Evolutionary conservation across 192 early-diverging fungal genomes (phyloP).

Genomic region (Funneliformis mosseae): DNA sequence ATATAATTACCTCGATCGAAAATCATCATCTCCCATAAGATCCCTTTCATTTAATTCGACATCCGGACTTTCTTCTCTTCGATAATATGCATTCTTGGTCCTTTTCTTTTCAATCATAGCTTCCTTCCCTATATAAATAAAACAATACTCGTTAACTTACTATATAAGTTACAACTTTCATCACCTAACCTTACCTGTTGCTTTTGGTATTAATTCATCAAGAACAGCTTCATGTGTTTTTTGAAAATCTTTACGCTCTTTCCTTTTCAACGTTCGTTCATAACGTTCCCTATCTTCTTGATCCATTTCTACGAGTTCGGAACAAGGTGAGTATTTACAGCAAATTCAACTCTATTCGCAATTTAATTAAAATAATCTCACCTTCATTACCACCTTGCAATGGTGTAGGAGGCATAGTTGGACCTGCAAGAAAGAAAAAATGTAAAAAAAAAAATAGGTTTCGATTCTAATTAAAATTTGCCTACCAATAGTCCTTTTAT

Average conservation of each 20-base stretch:
- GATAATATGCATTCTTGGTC: constrained; percentile 60
- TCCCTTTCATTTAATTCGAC: constrained; percentile 62
- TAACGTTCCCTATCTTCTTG: constrained; percentile 52
- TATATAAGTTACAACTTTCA: not conserved
- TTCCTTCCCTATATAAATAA: constrained; percentile 47
- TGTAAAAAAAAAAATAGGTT: not conserved
- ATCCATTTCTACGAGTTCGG: constrained; percentile 42
- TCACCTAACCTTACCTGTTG: constrained; percentile 45
- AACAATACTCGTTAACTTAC: not conserved
- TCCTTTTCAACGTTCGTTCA: constrained; percentile 39
- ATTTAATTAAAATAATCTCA: not conserved
- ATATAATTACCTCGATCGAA: constrained; percentile 37
- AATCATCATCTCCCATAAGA: constrained; percentile 62
- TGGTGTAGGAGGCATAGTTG: constrained; percentile 12
- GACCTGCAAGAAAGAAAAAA: constrained; percentile 15
- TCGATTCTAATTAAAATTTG: not conserved
- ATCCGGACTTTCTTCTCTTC: constrained; percentile 64
- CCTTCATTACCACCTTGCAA: not conserved
- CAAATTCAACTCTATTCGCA: not conserved
- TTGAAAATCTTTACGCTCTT: constrained; percentile 46
- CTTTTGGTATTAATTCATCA: constrained; percentile 71
- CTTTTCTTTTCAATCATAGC: constrained; percentile 64
- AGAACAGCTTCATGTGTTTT: constrained; percentile 56
- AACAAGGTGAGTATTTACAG: constrained; percentile 3
- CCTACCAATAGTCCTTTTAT: not conserved